Base-by-base conservation (phyloP, 768 basidiomycete genomes). In the Suillus spraguei region DNA sequence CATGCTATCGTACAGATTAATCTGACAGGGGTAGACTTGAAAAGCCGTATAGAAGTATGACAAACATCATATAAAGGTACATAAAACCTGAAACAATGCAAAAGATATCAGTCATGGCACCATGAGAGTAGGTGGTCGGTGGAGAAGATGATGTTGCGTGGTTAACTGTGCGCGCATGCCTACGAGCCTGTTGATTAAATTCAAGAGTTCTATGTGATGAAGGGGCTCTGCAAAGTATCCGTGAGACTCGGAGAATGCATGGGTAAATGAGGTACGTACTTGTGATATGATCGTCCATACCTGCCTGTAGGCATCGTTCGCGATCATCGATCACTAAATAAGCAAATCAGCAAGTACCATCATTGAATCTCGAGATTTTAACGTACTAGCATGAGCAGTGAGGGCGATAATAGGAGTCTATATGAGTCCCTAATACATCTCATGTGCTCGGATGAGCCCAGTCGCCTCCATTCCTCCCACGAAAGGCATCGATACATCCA, bases 401-500 rank as follows among this genome's bases (percentile, higher is more conserved):
- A 99, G 80, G 1, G 97, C 97, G 69, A 99, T 94, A 68, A 99
- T 99, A 0, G 97, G 97, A 7, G 87, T 94, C 3, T 87, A 83
- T n/a, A 85, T 71, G 38, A 94, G 79, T 9, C 86, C 82, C 66
- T 86, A 86, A 65, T 88, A 83, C 72, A 83, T 78, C 79, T 99
- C 97, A 71, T 88, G 94, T 41, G 86, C 84, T 59, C 97, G 87
- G 65, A 98, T 97, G 63, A 94, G 81, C 66, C 95, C 90, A 0
- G 97, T 99, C 2, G 97, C 94, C 77, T 99, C 96, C 89, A 97
- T 94, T 66, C 97, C 96, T 58, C 96, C 95, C 94, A 99, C 98
- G 77, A 96, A 90, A 7, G 95, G 94, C 94, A 97, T 96, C 11
- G 95, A 97, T 14, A 97, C 90, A 70, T 98, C 96, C 97, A 98